phyloP scores from a whole-genome alignment of 805 yeast species.

The Metahyphopichia silvanorum region DNA sequence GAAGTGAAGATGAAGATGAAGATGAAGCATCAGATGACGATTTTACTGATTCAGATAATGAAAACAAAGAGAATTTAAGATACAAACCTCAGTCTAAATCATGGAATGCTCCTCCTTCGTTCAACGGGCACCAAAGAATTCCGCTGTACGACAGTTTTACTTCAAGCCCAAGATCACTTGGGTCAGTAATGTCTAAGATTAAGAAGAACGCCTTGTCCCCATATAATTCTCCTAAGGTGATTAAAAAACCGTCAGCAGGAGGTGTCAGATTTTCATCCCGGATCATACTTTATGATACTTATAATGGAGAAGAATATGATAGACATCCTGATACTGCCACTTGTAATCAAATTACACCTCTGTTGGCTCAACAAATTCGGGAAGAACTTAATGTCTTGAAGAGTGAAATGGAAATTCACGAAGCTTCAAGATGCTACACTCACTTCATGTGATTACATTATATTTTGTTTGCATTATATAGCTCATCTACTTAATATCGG shows the following conservation, averaged over 20 bases:
- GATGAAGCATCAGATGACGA: conserved; percentile 20
- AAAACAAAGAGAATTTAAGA: conserved; percentile 2
- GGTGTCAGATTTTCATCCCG: conserved; percentile 72
- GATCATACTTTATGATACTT: conserved; percentile 82
- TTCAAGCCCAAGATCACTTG: conserved; percentile 31
- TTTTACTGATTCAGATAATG: conserved; percentile 9
- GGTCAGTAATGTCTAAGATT: conserved; percentile 27
- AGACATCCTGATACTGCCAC: conserved; percentile 91
- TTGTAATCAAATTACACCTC: conserved; percentile 86
- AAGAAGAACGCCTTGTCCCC: conserved; percentile 15
- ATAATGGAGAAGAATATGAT: conserved; percentile 79
- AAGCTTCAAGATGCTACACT: conserved; percentile 72
- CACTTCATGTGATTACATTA: conserved; percentile 64
- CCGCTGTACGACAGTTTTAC: conserved; percentile 4
- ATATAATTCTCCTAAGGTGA: background rate
- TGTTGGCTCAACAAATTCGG: conserved; percentile 79
- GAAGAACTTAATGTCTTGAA: conserved; percentile 81
- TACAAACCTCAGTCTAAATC: background rate
- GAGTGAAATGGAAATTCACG: conserved; percentile 80
- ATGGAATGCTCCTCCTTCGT: conserved; percentile 1
- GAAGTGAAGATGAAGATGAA: conserved; percentile 30
- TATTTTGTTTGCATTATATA: background rate
- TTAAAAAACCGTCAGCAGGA: conserved; percentile 4
- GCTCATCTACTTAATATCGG: conserved; percentile 2
- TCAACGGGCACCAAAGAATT: conserved; percentile 2